Evolutionary conservation across 73 alveolate genomes (phyloP).

Genomic region (Paraurostyla sp.): DNA sequence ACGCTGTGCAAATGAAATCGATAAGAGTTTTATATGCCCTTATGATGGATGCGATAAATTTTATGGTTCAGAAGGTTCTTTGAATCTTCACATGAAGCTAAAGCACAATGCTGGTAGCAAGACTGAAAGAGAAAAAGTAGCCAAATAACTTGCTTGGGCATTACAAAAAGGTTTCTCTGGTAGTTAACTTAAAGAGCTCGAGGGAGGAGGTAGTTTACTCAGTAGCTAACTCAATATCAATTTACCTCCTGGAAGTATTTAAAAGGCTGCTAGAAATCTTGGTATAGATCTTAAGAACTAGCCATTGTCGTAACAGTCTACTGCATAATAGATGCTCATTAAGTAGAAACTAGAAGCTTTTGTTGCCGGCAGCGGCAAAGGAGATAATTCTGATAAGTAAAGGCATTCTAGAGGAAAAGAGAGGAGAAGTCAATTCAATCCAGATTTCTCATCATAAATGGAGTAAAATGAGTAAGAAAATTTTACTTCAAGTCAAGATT

Average conservation of each 20-base stretch:
- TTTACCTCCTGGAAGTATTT: conserved; percentile 45
- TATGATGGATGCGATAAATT: conserved; percentile 79
- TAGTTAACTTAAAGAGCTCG: background rate
- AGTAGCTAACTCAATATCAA: background rate
- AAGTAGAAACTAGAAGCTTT: conserved; percentile 7
- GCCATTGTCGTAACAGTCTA: background rate
- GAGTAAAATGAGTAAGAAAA: no score
- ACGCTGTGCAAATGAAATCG: conserved; percentile 82
- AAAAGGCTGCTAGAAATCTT: conserved; percentile 36
- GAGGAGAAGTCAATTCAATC: no score
- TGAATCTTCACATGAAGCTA: conserved; percentile 81
- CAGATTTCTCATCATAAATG: no score
- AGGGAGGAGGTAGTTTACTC: no score
- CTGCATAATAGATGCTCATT: background rate
- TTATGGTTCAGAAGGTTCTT: conserved; percentile 87
- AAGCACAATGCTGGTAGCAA: conserved; percentile 90
- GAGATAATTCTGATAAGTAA: no score
- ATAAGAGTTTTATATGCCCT: conserved; percentile 78
- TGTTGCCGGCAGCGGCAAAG: conserved; percentile 27
- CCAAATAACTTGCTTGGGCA: conserved; percentile 63
- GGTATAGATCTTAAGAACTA: conserved; percentile 14
- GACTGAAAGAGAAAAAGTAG: conserved; percentile 89
- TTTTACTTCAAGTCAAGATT: no score
- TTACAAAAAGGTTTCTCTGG: conserved; percentile 15
- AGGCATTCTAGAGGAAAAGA: no score